Evolutionary conservation across 495 filamentous ascomycete species (phyloP), one percentile per base, ranked within the genome.

Genomic region (Evansstolkia leycettana): DNA sequence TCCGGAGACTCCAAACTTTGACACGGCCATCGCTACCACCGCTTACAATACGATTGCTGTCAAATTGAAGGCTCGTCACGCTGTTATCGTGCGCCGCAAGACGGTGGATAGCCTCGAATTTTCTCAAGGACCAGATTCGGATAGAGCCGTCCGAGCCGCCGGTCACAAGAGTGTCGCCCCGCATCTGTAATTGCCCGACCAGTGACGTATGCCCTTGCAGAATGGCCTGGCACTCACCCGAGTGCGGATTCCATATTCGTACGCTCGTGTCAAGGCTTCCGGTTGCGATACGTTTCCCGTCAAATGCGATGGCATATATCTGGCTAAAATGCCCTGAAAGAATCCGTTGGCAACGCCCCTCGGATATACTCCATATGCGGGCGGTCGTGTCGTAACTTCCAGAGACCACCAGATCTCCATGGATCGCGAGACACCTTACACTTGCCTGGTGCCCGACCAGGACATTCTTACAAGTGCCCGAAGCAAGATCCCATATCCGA

Each of bases 41-140:
- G 45, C 82, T 90, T 24, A 98, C 92, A 34, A 98, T 87, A 19
- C 90, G 74, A 19, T 77, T 82, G 50, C 93, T 84, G 50, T 98
- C 90, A 48, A 96, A 98, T 54, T 98, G 90, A 34, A 98, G 67
- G 51, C 85, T 93, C 0, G 92, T 98, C 17, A 98, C 90, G 41
- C 85, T 93, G 50, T 98, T 98, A 54, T 98, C 90, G 46, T 98
- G 90, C n/a, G 90, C 90, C 17, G 90, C 90, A 30, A 96, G 68
- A 13, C 90, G 76, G 54, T 98, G 90, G 29, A 96, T 92, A 1
- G 90, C 80, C 24, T 76, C 76, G 67, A 87, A 87, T 48, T 80
- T 80, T 38, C 82, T 76, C 25, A 98, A 66, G 13, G 85, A 93
- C 90, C 90, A 98, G 9, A 98, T 84, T 36, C 90, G 75, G 17